phyloP scores from a whole-genome alignment of 495 filamentous ascomycete genomes.

The Copromyces sp. region DNA sequence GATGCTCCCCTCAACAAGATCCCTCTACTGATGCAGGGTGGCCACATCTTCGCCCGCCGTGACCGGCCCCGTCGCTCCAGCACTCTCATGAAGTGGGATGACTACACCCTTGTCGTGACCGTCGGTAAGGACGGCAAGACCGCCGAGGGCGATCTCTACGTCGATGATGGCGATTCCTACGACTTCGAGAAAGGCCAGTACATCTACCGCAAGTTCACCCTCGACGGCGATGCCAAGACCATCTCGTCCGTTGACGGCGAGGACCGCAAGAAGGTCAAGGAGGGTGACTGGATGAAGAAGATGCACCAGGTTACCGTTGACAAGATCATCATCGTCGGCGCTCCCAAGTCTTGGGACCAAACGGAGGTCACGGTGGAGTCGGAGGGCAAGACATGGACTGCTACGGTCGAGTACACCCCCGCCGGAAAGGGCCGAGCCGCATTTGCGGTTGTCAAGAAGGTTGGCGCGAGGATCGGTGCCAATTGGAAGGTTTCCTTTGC shows the following conservation, averaged over 20 bases:
- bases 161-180: conserved; percentile 90
- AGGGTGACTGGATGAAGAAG: conserved; percentile 60
- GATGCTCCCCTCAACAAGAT: conserved; percentile 73
- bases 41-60: conserved; percentile 82
- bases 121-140: conserved; percentile 53
- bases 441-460: conserved; percentile 74
- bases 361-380: conserved; percentile 56
- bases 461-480: conserved; percentile 63
- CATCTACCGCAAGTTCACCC: conserved; percentile 71
- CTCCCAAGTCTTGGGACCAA: conserved; percentile 62
- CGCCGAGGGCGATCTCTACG: conserved; percentile 74
- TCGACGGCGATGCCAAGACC: conserved; percentile 30
- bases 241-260: conserved; percentile 43
- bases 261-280: conserved; percentile 47
- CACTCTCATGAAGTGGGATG: conserved; percentile 85
- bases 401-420: conserved; percentile 50
- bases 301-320: conserved; percentile 73
- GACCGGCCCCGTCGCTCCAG: conserved; percentile 77
- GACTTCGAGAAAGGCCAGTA: conserved; percentile 77
- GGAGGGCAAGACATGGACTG: conserved; percentile 52
- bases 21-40: conserved; percentile 82
- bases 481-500: conserved; percentile 66
- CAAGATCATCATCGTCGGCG: conserved; percentile 71
- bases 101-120: conserved; percentile 80
- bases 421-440: conserved; percentile 52